These are phyloP conservation scores for Mycena latifolia DNA, from an alignment of 768 basidiomycete species.

Conservation along the genomic window DNA sequence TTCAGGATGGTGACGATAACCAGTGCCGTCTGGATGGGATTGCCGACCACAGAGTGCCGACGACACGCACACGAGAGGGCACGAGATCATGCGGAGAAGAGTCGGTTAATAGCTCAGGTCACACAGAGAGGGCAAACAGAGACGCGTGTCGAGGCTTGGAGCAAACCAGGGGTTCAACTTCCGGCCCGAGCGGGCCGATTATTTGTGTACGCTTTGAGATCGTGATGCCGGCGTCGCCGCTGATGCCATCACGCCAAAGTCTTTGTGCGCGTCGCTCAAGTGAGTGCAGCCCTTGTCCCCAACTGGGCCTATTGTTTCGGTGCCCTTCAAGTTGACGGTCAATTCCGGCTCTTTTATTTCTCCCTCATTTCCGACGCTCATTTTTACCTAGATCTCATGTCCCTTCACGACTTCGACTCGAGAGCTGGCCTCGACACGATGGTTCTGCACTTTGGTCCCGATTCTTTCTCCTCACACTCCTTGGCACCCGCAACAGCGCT, in stretches of 20 bases:
- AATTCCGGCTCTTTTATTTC: conserved; percentile 3
- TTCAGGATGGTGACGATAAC: no score
- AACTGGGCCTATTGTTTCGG: conserved; percentile 13
- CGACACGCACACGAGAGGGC: neutral
- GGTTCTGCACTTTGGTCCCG: conserved; percentile 48
- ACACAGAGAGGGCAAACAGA: neutral
- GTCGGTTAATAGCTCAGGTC: conserved; percentile 23
- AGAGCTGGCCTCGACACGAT: conserved; percentile 58
- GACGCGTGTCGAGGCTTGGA: no score
- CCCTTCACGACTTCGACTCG: conserved; percentile 52
- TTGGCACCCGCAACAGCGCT: conserved; percentile 41
- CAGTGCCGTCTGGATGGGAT: no score
- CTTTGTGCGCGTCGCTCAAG: no score
- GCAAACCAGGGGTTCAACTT: no score
- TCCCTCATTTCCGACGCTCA: conserved; percentile 8
- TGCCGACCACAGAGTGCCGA: no score
- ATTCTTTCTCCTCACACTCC: conserved; percentile 37
- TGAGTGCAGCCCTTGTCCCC: conserved; percentile 20
- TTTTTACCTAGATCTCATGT: conserved; percentile 40
- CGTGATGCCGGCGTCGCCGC: no score
- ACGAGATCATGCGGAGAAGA: conserved; percentile 34
- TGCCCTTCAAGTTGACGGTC: conserved; percentile 11
- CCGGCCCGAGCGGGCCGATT: no score
- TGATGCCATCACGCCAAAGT: no score
- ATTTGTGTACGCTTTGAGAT: neutral